A percentile compares a stretch with the other conserved stretches of the same genome.
Evolutionary conservation across 495 filamentous ascomycete genomes (phyloP).

Genomic region (Aspergillus haitiensis): DNA sequence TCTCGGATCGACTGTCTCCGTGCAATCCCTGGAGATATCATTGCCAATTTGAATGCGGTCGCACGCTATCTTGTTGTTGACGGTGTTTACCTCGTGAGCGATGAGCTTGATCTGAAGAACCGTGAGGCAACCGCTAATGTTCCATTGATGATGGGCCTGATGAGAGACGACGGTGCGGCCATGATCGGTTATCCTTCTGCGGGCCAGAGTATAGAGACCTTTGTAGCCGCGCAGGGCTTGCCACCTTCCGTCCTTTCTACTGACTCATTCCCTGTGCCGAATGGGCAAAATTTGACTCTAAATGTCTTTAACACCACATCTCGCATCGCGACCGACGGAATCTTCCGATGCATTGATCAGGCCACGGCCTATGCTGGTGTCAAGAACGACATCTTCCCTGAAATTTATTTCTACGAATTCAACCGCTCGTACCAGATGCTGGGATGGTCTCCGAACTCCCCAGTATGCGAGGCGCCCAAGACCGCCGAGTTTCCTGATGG

Average conservation of each 20-base stretch:
- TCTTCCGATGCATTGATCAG: slow-evolving; percentile 33
- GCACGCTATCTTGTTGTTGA: not conserved
- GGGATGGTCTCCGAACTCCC: slow-evolving; percentile 30
- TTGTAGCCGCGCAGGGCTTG: not conserved
- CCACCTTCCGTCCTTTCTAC: not conserved
- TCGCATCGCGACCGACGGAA: slow-evolving; percentile 28
- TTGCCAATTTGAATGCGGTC: not conserved
- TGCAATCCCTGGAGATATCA: slow-evolving; percentile 23
- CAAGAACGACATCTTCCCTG: slow-evolving; percentile 25
- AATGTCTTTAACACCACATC: slow-evolving; percentile 32
- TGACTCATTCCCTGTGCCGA: not conserved
- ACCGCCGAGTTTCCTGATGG: slow-evolving; percentile 25
- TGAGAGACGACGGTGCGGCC: slow-evolving; percentile 30
- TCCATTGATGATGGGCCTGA: slow-evolving; percentile 3
- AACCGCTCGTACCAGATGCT: slow-evolving; percentile 33
- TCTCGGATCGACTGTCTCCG: slow-evolving; percentile 48
- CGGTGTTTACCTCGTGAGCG: not conserved
- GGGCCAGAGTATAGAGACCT: slow-evolving; percentile 20
- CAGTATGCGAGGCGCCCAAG: slow-evolving; percentile 26
- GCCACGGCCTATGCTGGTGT: slow-evolving; percentile 27
- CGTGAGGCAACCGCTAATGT: slow-evolving; percentile 31
- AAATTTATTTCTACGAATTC: slow-evolving; percentile 31
- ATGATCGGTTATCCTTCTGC: slow-evolving; percentile 26
- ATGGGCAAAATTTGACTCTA: slow-evolving; percentile 25
- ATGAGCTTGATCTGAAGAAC: not conserved